Evolutionary conservation across 163 green algal genomes (phyloP).

Genomic region (Picocystis sp.): DNA sequence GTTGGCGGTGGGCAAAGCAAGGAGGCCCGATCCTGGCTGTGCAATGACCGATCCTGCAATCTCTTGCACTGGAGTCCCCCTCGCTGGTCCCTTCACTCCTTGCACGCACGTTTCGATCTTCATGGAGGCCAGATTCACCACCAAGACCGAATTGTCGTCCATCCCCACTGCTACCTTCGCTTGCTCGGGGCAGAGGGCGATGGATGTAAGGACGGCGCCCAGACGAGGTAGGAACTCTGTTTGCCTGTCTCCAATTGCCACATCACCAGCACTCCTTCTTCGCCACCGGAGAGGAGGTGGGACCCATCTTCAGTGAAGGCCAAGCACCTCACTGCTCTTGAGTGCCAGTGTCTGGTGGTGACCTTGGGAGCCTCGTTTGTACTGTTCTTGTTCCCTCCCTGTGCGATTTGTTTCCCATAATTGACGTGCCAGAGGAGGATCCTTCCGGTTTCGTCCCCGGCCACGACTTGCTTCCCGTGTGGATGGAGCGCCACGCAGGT

Average conservation of each 20-base stretch:
- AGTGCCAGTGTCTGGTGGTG: conserved; percentile 69
- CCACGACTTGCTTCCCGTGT: conserved; percentile 27
- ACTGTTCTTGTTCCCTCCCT: conserved; percentile 3
- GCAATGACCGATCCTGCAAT: conserved; percentile 7
- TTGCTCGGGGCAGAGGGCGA: conserved; percentile 18
- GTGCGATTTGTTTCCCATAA: background rate
- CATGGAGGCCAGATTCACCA: conserved; percentile 29
- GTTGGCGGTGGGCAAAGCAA: conserved; percentile 25
- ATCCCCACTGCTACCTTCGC: conserved; percentile 22
- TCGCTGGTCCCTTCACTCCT: conserved; percentile 17
- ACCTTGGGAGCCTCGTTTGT: conserved; percentile 1
- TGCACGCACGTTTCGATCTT: conserved; percentile 20
- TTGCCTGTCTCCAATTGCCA: conserved; percentile 31
- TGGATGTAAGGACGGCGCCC: conserved; percentile 24
- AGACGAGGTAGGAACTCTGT: conserved; percentile 36
- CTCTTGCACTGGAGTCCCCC: background rate
- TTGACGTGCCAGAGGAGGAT: conserved; percentile 39
- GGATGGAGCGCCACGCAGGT: conserved; percentile 24
- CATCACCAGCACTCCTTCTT: conserved; percentile 61
- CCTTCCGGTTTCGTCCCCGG: conserved; percentile 33
- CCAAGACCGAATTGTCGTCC: conserved; percentile 29
- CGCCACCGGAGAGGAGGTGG: conserved; percentile 52
- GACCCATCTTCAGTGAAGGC: conserved; percentile 46
- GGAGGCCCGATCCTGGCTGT: conserved; percentile 18
- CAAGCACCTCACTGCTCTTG: conserved; percentile 39